Percentiles rank a stretch among this genome's conserved stretches.
These are phyloP conservation scores for Hygrophoropsis aurantiaca DNA, from an alignment of 768 basidiomycete species.

Conservation along the genomic window DNA sequence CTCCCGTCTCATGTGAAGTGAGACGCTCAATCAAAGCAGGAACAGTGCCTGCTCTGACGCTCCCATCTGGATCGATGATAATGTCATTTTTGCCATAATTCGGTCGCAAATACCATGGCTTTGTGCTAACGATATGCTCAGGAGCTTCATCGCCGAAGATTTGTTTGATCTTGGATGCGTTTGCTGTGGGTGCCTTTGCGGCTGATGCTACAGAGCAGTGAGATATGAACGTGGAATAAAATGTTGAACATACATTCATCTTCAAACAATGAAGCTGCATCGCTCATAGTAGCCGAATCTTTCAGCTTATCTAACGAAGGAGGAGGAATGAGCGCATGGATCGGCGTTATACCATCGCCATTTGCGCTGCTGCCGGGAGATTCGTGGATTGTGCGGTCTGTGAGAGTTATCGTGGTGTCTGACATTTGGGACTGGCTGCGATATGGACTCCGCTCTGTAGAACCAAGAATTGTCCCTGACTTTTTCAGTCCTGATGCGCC, in stretches of 20 bases:
- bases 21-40: conserved; percentile 84
- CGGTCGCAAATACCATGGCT: conserved; percentile 85
- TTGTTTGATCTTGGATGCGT: conserved; percentile 60
- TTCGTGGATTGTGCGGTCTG: conserved; percentile 21
- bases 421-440: conserved; percentile 35
- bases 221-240: not conserved
- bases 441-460: conserved; percentile 20
- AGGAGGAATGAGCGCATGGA: conserved; percentile 19
- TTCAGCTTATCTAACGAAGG: conserved; percentile 14
- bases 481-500: conserved; percentile 36
- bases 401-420: conserved; percentile 32
- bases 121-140: conserved; percentile 42
- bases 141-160: conserved; percentile 65
- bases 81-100: conserved; percentile 82
- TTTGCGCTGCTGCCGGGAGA: conserved; percentile 19
- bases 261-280: conserved; percentile 19
- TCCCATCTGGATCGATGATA: conserved; percentile 79
- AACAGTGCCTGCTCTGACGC: conserved; percentile 84
- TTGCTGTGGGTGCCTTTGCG: conserved; percentile 22
- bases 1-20: conserved; percentile 86
- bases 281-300: conserved; percentile 18
- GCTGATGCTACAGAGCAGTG: conserved; percentile 17
- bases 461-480: conserved; percentile 10
- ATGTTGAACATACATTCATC: conserved; percentile 22
- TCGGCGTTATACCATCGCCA: conserved; percentile 22